A percentile compares a stretch with the other conserved stretches of the same genome.
Conservation (phyloP, 768 basidiomycete genomes). For the Tylopilus cervinicoccineus region DNA sequence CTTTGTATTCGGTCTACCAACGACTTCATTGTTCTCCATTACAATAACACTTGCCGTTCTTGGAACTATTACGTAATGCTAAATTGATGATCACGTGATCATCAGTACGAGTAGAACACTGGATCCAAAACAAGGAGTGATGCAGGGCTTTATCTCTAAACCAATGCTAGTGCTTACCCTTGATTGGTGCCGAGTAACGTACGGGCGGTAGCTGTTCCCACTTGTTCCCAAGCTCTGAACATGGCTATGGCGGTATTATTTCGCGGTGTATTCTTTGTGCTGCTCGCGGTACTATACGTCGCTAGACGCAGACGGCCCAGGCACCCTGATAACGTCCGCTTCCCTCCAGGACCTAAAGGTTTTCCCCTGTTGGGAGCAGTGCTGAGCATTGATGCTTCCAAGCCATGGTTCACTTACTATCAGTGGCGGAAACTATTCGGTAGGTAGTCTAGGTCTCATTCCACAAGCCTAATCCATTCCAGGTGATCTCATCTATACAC, state of each 20-base stretch:
- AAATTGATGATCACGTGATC: conserved; percentile 3
- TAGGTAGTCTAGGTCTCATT: conserved; percentile 1
- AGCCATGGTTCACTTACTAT: conserved; percentile 33
- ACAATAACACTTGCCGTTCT: conserved; percentile 29
- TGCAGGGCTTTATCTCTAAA: too few species aligned
- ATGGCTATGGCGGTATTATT: conserved; percentile 1
- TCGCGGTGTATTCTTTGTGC: neutral
- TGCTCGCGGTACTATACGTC: conserved; percentile 16
- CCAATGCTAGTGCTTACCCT: too few species aligned
- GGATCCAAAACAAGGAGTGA: too few species aligned
- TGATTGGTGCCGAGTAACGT: too few species aligned
- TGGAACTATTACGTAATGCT: conserved; percentile 10
- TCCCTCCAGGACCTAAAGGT: conserved; percentile 51
- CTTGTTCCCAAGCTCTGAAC: neutral
- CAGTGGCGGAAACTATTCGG: conserved; percentile 29
- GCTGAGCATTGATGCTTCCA: conserved; percentile 23
- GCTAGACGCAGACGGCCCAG: neutral
- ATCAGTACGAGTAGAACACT: too few species aligned
- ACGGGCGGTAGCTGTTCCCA: neutral
- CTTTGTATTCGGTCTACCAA: conserved; percentile 19
- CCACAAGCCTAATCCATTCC: neutral
- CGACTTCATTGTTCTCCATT: conserved; percentile 24
- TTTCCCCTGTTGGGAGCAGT: conserved; percentile 32
- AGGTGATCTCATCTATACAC: conserved; percentile 24
- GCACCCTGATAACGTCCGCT: conserved; percentile 12